Conservation (phyloP, 75 land plant species). For the Cunninghamia lanceolata region DNA sequence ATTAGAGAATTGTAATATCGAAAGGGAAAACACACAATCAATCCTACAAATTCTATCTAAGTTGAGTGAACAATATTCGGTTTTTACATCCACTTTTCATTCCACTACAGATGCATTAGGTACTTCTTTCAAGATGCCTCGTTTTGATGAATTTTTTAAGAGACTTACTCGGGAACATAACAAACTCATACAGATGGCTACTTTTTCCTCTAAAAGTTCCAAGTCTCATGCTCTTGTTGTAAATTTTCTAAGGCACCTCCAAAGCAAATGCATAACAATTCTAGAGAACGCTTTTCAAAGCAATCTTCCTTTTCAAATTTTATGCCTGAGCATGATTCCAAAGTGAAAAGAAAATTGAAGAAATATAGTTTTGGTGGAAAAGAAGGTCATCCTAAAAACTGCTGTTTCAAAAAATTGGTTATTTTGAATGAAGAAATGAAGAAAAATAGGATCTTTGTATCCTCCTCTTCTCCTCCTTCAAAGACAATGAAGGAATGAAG, state of each 20-base stretch:
- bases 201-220: not conserved
- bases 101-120: not conserved
- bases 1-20: too few relatives aligned
- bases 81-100: not conserved
- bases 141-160: not conserved
- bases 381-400: not conserved
- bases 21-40: too few relatives aligned
- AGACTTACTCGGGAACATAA: not conserved
- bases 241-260: not conserved
- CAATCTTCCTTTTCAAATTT: not conserved
- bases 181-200: not conserved
- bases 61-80: not conserved
- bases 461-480: too few relatives aligned
- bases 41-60: too few relatives aligned
- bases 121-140: not conserved
- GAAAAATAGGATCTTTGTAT: not conserved
- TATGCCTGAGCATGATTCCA: not conserved
- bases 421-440: not conserved
- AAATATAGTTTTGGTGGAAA: not conserved
- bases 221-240: not conserved
- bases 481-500: too few relatives aligned
- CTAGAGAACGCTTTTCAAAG: not conserved
- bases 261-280: not conserved
- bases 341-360: not conserved
- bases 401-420: not conserved